Conservation (phyloP, 208 protist species). For the Crithidia acanthocephali region DNA sequence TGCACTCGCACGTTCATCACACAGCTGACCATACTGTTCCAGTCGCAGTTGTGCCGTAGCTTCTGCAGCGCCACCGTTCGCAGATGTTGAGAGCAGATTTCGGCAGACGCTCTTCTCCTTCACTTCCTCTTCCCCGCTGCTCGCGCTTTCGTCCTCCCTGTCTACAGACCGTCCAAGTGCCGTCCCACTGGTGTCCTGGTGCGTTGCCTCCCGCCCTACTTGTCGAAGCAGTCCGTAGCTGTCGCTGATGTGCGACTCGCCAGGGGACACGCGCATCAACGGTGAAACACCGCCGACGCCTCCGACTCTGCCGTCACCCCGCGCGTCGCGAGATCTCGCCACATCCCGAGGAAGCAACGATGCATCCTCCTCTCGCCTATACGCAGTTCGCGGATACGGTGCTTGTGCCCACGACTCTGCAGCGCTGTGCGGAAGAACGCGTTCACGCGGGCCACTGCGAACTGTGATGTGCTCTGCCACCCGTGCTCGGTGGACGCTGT, state of each 20-base stretch:
- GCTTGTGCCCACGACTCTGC: too few relatives aligned
- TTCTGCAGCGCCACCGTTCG: too few relatives aligned
- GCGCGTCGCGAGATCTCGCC: not conserved
- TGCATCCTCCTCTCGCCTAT: too few relatives aligned
- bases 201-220: not conserved
- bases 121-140: not conserved
- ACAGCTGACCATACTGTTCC: too few relatives aligned
- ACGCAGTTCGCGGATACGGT: too few relatives aligned
- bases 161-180: not conserved
- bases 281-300: constrained; percentile 3
- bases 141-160: not conserved
- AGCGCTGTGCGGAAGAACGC: too few relatives aligned
- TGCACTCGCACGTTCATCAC: too few relatives aligned
- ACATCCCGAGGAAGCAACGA: not conserved
- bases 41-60: not conserved
- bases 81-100: not conserved
- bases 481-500: too few relatives aligned
- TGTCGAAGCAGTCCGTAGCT: not conserved
- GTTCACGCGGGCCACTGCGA: too few relatives aligned
- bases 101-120: not conserved
- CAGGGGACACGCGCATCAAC: not conserved
- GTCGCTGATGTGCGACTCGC: constrained; percentile 5
- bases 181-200: not conserved
- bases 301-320: not conserved
- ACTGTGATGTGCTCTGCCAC: too few relatives aligned